phyloP scores from a whole-genome alignment of 305 asterid genomes.

The Solanum hybrid region DNA sequence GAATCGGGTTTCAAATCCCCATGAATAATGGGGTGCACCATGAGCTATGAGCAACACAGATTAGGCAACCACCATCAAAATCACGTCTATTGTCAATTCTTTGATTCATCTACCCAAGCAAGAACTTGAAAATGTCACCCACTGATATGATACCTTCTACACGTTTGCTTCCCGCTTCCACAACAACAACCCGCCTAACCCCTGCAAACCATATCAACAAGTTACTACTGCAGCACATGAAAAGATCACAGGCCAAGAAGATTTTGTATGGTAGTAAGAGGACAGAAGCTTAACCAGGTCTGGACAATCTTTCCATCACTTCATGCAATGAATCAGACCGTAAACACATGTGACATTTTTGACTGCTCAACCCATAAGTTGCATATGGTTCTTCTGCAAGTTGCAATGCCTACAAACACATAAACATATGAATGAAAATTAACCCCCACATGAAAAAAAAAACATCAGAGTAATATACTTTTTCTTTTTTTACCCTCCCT shows the following conservation, averaged over 20 bases:
- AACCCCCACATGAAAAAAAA: background rate
- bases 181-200: conserved; percentile 62
- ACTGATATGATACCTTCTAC: conserved; percentile 72
- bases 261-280: background rate
- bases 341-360: conserved; percentile 87
- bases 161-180: conserved; percentile 87
- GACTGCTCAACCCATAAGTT: conserved; percentile 34
- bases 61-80: conserved; percentile 10
- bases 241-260: background rate
- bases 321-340: conserved; percentile 61
- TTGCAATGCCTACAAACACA: conserved; percentile 47
- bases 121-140: conserved; percentile 62
- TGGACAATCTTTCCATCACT: conserved; percentile 71
- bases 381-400: conserved; percentile 59
- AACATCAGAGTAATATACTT: background rate
- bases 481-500: too few species aligned
- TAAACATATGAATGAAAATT: background rate
- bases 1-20: conserved; percentile 10
- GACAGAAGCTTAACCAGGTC: conserved; percentile 47
- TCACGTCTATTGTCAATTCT: background rate
- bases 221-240: background rate
- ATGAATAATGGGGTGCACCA: conserved; percentile 9
- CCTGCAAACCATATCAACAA: conserved; percentile 25
- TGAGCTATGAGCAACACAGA: conserved; percentile 16
- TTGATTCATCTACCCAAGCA: conserved; percentile 39